Base-by-base conservation (phyloP, 805 yeast genomes). In the Myxozyma sirexii region DNA sequence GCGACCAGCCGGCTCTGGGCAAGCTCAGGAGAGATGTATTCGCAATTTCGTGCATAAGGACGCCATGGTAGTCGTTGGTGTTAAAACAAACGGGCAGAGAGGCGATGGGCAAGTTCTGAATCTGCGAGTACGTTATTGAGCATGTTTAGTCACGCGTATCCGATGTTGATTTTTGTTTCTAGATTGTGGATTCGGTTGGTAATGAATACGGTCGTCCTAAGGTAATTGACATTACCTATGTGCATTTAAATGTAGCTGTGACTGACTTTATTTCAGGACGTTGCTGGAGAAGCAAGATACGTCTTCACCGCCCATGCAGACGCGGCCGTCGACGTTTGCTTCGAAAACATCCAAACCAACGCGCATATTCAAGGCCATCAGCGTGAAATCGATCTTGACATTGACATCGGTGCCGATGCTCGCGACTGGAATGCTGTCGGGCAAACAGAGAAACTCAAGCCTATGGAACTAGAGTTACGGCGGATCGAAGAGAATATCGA, bases 351-450 rank as follows among this genome's bases (percentile, higher is more conserved):
- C 51, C 72, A 37, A 45, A 23, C 38, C 4, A 31, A n/a, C 29
- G 54, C 45, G 2, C 45, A 35, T 33, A 17, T n/a, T 27, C 77
- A 79, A 47, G 72, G 78, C 31, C 69, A 81, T 67, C 73, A 77
- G 61, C 86, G 98, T 74, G 86, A 86, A 54, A 78, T 94, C 68
- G 97, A 91, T 71, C 79, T 94, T 70, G 97, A 92, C 65, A 86
- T 94, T 60, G 98, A 94, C 75, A 85, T 91, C 63, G 99, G 99
- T 45, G 89, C 97, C 53, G 89, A 91, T 69, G 99, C 98, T 43
- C 87, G 98, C 75, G 98, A 94, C 77, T 94, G 98, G 97, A 90
- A 91, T 72, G 90, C 91, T 24, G 79, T 92, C 64, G 97, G 92
- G 78, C 92, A 96, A 48, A 83, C 88, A 46, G 98, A 94, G 75